phyloP scores from a whole-genome alignment of 2,329 filamentous ascomycete genomes.

The Lasiodiplodia theobromae region DNA sequence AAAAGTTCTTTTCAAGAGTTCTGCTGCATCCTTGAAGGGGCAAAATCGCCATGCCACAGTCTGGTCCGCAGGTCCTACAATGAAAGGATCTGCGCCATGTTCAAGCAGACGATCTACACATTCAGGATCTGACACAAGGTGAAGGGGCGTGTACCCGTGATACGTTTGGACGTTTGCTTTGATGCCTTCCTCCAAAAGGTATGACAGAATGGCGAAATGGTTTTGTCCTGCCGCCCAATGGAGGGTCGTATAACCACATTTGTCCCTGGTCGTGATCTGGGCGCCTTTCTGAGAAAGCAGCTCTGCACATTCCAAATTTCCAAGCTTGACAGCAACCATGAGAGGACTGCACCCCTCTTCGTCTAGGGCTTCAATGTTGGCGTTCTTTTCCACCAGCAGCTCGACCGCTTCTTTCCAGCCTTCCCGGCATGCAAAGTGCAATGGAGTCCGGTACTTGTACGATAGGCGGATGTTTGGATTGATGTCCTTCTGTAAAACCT shows the following conservation, averaged over 20 bases:
- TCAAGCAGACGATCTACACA: background rate
- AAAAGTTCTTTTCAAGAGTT: background rate
- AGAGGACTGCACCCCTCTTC: too few species aligned
- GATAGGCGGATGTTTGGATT: background rate
- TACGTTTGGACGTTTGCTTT: background rate
- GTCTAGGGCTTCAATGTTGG: too few species aligned
- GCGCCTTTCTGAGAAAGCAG: too few species aligned
- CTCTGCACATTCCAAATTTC: too few species aligned
- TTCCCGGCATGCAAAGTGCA: background rate
- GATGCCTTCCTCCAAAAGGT: background rate
- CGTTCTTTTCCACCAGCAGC: background rate
- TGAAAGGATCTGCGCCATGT: constrained; percentile 3
- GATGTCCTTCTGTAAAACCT: background rate
- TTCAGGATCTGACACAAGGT: background rate
- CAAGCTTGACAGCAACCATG: too few species aligned
- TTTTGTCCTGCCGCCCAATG: too few species aligned
- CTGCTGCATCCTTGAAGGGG: accelerated
- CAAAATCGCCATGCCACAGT: background rate
- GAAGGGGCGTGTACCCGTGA: background rate
- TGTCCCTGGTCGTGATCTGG: too few species aligned
- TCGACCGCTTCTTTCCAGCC: background rate
- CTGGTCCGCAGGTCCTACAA: background rate
- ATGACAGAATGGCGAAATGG: background rate
- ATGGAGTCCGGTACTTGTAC: background rate
- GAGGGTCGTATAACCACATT: too few species aligned